Percentiles rank a stretch among this genome's conserved stretches.
Evolutionary conservation across 805 yeast genomes (phyloP).

Genomic region (Barnettozyma botsteinii): DNA sequence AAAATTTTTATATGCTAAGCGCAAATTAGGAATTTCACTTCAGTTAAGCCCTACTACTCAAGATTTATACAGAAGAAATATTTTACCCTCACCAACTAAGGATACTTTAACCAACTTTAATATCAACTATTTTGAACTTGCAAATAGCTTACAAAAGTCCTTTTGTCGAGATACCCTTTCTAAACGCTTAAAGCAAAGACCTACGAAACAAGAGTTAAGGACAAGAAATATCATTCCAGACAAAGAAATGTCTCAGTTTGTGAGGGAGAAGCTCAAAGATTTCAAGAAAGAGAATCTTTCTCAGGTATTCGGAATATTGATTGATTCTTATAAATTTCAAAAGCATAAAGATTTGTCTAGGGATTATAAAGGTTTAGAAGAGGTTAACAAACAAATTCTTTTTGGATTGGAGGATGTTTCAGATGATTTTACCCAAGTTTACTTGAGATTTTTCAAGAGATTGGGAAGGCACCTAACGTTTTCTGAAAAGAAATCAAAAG

Average conservation of each 20-base stretch:
- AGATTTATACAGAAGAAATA: conserved; percentile 15
- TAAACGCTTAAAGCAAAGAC: conserved; percentile 19
- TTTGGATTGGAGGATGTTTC: neutral
- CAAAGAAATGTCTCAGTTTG: conserved; percentile 6
- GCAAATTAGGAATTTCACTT: conserved; percentile 17
- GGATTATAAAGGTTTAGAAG: neutral
- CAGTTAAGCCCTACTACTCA: conserved; percentile 13
- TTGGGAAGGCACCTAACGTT: neutral
- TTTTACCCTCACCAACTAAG: conserved; percentile 13
- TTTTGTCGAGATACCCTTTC: conserved; percentile 16
- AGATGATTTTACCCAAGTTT: conserved; percentile 8
- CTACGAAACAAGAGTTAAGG: conserved; percentile 16
- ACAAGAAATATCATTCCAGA: conserved; percentile 16
- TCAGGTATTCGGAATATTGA: conserved; percentile 13
- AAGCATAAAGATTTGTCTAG: neutral
- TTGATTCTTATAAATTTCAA: conserved; percentile 16
- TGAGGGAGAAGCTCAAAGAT: conserved; percentile 10
- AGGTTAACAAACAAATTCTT: neutral
- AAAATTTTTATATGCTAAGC: conserved; percentile 18
- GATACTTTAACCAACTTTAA: conserved; percentile 2
- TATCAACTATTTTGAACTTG: conserved; percentile 5
- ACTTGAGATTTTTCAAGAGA: conserved; percentile 4
- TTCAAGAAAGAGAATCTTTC: conserved; percentile 15
- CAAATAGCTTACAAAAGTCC: conserved; percentile 11
- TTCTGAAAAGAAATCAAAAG: neutral